phyloP scores from a whole-genome alignment of 768 basidiomycete species.

The Phanerochaete carnosa region DNA sequence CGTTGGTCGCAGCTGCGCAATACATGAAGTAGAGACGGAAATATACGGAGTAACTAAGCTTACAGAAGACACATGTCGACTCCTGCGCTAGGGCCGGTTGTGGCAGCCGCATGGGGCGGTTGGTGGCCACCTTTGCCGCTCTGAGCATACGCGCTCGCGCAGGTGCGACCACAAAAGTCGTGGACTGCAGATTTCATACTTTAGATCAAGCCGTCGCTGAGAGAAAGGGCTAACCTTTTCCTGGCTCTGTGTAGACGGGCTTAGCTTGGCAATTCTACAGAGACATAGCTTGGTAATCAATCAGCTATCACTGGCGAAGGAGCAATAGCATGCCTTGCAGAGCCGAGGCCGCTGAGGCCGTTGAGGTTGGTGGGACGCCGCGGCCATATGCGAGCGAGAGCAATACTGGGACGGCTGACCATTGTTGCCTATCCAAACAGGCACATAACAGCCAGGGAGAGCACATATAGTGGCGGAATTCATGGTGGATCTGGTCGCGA shows the following conservation, averaged over 20 bases:
- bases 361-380: no score
- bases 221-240: neutral
- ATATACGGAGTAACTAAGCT: neutral
- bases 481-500: no score
- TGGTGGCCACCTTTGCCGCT: neutral
- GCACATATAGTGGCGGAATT: neutral
- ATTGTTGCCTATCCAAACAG: neutral
- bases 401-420: neutral
- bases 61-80: neutral
- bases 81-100: no score
- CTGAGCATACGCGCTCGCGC: neutral
- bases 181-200: neutral
- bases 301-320: neutral
- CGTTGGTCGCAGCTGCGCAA: constrained; percentile 14
- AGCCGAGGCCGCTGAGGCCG: neutral
- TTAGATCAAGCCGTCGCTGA: neutral
- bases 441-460: neutral
- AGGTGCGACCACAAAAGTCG: neutral
- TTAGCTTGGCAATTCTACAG: neutral
- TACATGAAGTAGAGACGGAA: no score
- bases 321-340: neutral
- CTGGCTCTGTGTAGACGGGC: neutral
- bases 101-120: no score
- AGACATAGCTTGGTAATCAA: neutral
- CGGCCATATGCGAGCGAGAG: neutral